Conservation (phyloP, 495 filamentous ascomycete genomes). For the Hypoxylon intermedium region DNA sequence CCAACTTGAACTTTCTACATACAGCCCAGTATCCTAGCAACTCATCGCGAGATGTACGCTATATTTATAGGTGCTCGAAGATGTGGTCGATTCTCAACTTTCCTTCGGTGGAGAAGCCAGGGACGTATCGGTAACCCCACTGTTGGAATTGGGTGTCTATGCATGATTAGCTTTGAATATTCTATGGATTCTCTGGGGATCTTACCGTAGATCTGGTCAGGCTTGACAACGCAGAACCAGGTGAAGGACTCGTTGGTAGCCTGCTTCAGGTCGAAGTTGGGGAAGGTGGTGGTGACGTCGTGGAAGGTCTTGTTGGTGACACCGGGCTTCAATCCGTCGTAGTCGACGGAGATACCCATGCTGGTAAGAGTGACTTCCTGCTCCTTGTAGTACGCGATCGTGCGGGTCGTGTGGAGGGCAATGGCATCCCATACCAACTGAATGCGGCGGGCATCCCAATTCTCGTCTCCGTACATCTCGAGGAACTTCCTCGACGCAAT, state of each 20-base stretch:
- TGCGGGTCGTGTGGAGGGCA: slow-evolving; percentile 49
- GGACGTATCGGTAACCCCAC: slow-evolving; percentile 34
- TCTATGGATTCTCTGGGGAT: not conserved
- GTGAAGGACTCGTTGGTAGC: slow-evolving; percentile 46
- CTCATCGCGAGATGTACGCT: not conserved
- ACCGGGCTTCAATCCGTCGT: slow-evolving; percentile 46
- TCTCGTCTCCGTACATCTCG: slow-evolving; percentile 29
- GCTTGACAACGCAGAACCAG: slow-evolving; percentile 47
- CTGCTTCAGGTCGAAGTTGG: slow-evolving; percentile 41
- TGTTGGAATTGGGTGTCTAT: slow-evolving; percentile 31
- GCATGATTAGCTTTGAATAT: slow-evolving; percentile 20
- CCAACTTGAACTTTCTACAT: too few relatives aligned
- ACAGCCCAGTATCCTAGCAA: too few relatives aligned
- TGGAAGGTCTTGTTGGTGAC: slow-evolving; percentile 47
- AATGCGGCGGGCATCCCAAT: slow-evolving; percentile 48
- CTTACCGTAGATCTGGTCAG: slow-evolving; percentile 50
- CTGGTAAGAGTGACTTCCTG: slow-evolving; percentile 44
- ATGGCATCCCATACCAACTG: slow-evolving; percentile 56
- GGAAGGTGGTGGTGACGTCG: slow-evolving; percentile 40
- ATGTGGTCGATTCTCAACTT: slow-evolving; percentile 36
- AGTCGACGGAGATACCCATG: slow-evolving; percentile 49
- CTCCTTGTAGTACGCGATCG: slow-evolving; percentile 50
- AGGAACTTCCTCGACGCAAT: slow-evolving; percentile 49
- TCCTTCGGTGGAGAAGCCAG: slow-evolving; percentile 18
- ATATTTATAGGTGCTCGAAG: slow-evolving; percentile 23